Evolutionary conservation across 192 early-diverging fungal species (phyloP).

Genomic region (Podila epicladia): DNA sequence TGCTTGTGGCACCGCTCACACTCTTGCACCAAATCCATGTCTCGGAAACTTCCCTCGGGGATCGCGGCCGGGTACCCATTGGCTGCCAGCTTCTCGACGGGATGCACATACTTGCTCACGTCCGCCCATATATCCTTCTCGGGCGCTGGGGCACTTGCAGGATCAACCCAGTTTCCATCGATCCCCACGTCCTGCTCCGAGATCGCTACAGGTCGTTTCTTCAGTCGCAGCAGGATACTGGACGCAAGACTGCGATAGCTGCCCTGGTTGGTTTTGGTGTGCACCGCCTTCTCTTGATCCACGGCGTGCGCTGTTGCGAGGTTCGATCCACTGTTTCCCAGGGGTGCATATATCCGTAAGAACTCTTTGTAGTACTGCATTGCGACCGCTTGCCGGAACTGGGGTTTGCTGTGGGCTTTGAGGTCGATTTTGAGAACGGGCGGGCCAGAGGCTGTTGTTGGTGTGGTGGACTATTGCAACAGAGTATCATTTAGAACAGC

Average conservation of each 20-base stretch:
- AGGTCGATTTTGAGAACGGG: constrained; percentile 54
- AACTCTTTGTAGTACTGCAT: constrained; percentile 62
- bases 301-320: constrained; percentile 65
- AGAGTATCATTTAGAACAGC: background rate
- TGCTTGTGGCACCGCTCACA: constrained; percentile 63
- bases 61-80: constrained; percentile 56
- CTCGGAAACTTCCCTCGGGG: constrained; percentile 1
- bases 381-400: constrained; percentile 55
- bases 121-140: constrained; percentile 15
- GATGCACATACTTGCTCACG: constrained; percentile 24
- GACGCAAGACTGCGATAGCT: constrained; percentile 60
- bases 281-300: constrained; percentile 57
- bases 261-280: constrained; percentile 49
- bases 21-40: constrained; percentile 4
- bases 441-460: constrained; percentile 25
- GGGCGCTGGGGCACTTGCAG: background rate
- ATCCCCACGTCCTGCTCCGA: constrained; percentile 65
- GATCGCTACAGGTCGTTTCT: constrained; percentile 60
- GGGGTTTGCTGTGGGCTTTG: constrained; percentile 48
- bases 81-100: constrained; percentile 28
- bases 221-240: constrained; percentile 60
- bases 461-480: background rate
- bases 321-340: constrained; percentile 19
- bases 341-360: constrained; percentile 63
- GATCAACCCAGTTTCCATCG: constrained; percentile 65